Evolutionary conservation across 2,329 filamentous ascomycete genomes (phyloP).

Genomic region (Verticillium zaregamsianum): DNA sequence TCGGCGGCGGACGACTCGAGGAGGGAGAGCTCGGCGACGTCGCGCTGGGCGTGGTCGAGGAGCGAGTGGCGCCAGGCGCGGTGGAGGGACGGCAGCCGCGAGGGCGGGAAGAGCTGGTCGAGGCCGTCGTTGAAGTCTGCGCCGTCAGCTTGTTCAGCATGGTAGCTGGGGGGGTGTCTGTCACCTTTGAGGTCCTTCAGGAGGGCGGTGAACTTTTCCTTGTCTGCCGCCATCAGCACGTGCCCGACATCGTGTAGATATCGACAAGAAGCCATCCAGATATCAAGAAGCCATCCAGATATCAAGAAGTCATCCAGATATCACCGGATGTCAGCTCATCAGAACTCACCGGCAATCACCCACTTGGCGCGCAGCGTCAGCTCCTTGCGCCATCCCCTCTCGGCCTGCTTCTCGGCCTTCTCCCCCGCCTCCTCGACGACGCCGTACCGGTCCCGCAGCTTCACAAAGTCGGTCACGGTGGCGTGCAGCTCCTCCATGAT

Average conservation of each 20-base stretch:
- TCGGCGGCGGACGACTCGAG: constrained; percentile 36
- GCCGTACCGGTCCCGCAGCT: constrained; percentile 37
- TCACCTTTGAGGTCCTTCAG: constrained; percentile 35
- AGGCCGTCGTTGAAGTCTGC: constrained; percentile 44
- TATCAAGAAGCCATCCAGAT: too few relatives aligned
- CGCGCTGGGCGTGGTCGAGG: constrained; percentile 38
- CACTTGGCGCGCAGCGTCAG: constrained; percentile 32
- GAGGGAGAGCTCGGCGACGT: constrained; percentile 34
- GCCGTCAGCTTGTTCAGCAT: too few relatives aligned
- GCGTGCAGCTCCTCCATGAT: constrained; percentile 37
- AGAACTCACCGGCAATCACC: constrained; percentile 36
- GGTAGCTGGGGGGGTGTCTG: too few relatives aligned
- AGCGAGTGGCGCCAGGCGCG: constrained; percentile 43
- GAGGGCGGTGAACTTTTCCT: constrained; percentile 38
- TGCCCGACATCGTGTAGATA: not conserved
- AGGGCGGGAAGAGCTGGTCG: constrained; percentile 39
- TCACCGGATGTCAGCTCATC: not conserved
- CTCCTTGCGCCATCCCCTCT: constrained; percentile 28
- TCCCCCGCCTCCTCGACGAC: constrained; percentile 25
- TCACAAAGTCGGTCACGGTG: constrained; percentile 39
- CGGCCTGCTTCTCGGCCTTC: constrained; percentile 8
- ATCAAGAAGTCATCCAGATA: too few relatives aligned
- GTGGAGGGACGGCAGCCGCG: constrained; percentile 35
- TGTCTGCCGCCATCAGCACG: constrained; percentile 23
- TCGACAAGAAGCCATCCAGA: too few relatives aligned